A percentile compares a stretch with the other conserved stretches of the same genome.
phyloP scores from a whole-genome alignment of 208 protist species.

The Leptomonas seymouri region DNA sequence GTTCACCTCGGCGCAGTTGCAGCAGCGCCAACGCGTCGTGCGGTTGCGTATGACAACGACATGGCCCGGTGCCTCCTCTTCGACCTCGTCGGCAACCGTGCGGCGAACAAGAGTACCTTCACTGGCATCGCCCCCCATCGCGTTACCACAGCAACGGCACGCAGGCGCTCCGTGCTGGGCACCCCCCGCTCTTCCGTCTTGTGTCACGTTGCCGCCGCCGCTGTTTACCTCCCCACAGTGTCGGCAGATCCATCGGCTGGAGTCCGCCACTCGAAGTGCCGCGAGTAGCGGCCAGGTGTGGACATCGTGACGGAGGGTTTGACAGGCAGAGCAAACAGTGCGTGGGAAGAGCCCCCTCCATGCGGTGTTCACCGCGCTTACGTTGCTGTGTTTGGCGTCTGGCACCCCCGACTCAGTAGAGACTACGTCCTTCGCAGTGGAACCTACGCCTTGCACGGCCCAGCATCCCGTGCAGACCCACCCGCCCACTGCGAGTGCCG shows the following conservation, averaged over 20 bases:
- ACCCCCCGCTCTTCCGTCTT: background rate
- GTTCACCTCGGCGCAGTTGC: conserved; percentile 66
- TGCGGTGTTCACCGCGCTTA: too few species aligned
- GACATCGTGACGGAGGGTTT: conserved; percentile 59
- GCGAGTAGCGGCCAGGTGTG: conserved; percentile 4
- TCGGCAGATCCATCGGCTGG: conserved; percentile 41
- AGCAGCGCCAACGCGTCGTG: conserved; percentile 64
- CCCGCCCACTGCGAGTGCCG: conserved; percentile 42
- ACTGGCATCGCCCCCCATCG: background rate
- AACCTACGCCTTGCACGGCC: conserved; percentile 30
- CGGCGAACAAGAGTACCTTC: background rate
- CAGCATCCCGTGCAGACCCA: conserved; percentile 64
- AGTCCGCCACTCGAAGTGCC: conserved; percentile 18
- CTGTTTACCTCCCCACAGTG: conserved; percentile 58
- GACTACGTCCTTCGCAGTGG: background rate
- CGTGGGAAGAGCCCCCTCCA: conserved; percentile 23
- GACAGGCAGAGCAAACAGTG: conserved; percentile 54
- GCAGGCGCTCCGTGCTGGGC: background rate
- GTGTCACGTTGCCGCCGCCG: background rate
- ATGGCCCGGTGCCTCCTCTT: conserved; percentile 36
- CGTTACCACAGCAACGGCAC: conserved; percentile 50
- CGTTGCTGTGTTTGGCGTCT: too few species aligned
- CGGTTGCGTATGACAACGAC: conserved; percentile 69
- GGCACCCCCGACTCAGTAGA: too few species aligned
- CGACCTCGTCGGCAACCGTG: conserved; percentile 49